A percentile compares a stretch with the other conserved stretches of the same genome.
These are phyloP conservation scores for Closterium sp. DNA, from an alignment of 139 green algal genomes.

Conservation along the genomic window DNA sequence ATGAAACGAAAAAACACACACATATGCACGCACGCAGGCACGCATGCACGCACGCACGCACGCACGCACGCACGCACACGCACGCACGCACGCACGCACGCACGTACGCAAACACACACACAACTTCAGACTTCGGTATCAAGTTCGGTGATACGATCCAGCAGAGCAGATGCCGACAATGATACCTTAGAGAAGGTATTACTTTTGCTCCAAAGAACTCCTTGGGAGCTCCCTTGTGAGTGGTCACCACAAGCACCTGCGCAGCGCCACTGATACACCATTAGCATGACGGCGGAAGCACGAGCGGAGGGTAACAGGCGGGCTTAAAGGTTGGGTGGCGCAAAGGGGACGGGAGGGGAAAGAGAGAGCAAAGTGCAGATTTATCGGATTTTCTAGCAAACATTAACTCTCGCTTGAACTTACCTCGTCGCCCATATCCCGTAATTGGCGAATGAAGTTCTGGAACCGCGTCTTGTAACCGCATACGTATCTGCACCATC, in stretches of 20 bases:
- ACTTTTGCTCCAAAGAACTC: constrained; percentile 82
- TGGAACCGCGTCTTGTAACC: constrained; percentile 91
- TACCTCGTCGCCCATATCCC: constrained; percentile 72
- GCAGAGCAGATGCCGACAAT: not conserved
- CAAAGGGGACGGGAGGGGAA: not conserved
- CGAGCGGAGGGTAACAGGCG: not conserved
- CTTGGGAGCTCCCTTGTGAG: constrained; percentile 55
- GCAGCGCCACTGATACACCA: not conserved
- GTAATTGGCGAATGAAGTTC: constrained; percentile 78
- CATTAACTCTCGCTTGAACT: not conserved
- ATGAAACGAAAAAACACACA: not conserved
- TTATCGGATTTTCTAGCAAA: no score
- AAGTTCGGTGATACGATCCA: no score
- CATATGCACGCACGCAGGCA: no score
- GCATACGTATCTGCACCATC: constrained; percentile 51
- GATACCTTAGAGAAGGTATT: constrained; percentile 45
- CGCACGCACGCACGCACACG: no score
- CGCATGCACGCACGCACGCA: no score
- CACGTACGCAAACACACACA: no score
- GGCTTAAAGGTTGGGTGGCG: no score
- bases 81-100: no score
- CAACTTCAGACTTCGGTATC: no score
- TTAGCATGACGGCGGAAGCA: not conserved
- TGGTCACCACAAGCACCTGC: constrained; percentile 67
- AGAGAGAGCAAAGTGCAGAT: not conserved